Base-by-base conservation (phyloP, 805 yeast species). In the Candida golubevii region DNA sequence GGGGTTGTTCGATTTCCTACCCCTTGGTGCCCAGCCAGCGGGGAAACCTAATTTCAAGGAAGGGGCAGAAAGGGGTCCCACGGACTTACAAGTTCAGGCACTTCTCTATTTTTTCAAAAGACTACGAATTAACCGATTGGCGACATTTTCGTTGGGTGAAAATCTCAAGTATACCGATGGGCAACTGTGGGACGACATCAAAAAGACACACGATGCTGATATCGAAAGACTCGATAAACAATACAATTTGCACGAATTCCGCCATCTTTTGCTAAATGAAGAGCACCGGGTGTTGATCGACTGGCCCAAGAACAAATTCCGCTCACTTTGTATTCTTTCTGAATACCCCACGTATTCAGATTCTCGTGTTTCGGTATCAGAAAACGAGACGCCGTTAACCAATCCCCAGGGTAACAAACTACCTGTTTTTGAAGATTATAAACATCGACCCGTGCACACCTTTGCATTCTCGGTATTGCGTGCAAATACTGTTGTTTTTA, bases 211-310 rank as follows among this genome's bases (percentile, higher is more conserved):
- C 12, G 46, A 42, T 26, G 38, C 23, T 0, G 30, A 34, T n/a
- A 15, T 42, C 15, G 31, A 48, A 23, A 79, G 78, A 51, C 63
- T 83, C 43, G 89, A 84, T 56, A 49, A 61, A 11, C 66, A 78
- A 51, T 84, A 82, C 57, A 80, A 81, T 57, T 60, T 69, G 35
- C 41, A 49, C 0, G 69, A 59, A 31, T 79, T 84, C 52, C 68
- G 70, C 39, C 48, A 55, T 8, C 50, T 62, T 7, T 48, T 83
- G 35, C 44, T 68, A n/a, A 49, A 63, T 11, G 87, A 83, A 59
- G 82, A 82, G 44, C 81, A 83, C 57, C 67, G 89, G 26, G 79
- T 84, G 10, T 65, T 82, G 44, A 72, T 81, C 14, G 90, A 84
- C 57, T 84, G 80, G 74, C 58, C 69, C 38, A 82, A 82, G 56